These are phyloP conservation scores for Fusarium beomiforme DNA, from an alignment of 2,329 filamentous ascomycete species.

Conservation along the genomic window DNA sequence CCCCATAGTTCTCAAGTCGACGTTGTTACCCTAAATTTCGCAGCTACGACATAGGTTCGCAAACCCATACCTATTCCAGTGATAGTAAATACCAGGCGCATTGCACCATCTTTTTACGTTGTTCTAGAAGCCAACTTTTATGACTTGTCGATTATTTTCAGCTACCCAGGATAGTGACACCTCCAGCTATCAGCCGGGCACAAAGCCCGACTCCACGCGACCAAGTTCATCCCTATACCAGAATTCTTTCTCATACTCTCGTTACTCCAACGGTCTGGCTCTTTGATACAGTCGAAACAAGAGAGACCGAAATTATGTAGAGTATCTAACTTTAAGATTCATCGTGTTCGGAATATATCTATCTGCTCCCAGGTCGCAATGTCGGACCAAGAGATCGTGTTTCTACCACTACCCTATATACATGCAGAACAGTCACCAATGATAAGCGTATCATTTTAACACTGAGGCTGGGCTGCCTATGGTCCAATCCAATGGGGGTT, in stretches of 20 bases:
- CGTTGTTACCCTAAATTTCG: background rate
- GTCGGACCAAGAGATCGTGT: background rate
- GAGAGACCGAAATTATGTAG: background rate
- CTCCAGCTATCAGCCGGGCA: background rate
- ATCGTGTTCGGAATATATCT: background rate
- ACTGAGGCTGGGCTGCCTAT: background rate
- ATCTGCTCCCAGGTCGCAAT: background rate
- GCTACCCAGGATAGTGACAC: background rate
- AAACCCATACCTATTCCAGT: conserved; percentile 8
- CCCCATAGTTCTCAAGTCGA: background rate
- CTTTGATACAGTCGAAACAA: background rate
- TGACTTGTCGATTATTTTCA: background rate
- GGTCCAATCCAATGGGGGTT: background rate
- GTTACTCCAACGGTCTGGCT: background rate
- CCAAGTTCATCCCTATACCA: background rate
- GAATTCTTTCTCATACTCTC: background rate
- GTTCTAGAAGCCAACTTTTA: conserved; percentile 22
- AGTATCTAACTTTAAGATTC: background rate
- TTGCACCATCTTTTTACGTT: background rate
- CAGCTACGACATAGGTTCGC: background rate
- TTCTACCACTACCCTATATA: background rate
- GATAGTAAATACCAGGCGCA: background rate
- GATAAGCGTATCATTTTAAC: background rate
- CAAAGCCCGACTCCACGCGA: background rate
- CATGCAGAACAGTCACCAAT: background rate